Evolutionary conservation across 371 early-diverging fungal genomes (phyloP).

Genomic region (Circinella minor): DNA sequence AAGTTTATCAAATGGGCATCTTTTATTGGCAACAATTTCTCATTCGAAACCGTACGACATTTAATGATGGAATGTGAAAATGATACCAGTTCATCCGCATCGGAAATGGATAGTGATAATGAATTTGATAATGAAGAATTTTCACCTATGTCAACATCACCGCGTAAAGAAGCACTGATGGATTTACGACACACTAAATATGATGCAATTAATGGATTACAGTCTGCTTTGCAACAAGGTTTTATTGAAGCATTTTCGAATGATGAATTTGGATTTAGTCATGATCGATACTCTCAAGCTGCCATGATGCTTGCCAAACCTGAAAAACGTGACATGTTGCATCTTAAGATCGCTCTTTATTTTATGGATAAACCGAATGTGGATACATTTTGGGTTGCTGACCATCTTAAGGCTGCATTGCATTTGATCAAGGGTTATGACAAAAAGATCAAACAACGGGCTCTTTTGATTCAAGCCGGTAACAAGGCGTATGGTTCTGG

Average conservation of each 20-base stretch:
- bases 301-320: slow-evolving; percentile 42
- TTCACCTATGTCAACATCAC: slow-evolving; percentile 20
- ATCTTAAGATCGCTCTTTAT: slow-evolving; percentile 41
- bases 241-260: slow-evolving; percentile 46
- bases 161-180: slow-evolving; percentile 19
- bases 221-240: slow-evolving; percentile 49
- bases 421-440: slow-evolving; percentile 74
- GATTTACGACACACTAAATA: slow-evolving; percentile 15
- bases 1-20: slow-evolving; percentile 57
- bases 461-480: slow-evolving; percentile 38
- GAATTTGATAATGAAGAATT: slow-evolving; percentile 27
- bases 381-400: slow-evolving; percentile 60
- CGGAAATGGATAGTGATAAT: slow-evolving; percentile 29
- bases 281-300: slow-evolving; percentile 54
- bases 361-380: slow-evolving; percentile 38
- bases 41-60: slow-evolving; percentile 45
- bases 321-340: slow-evolving; percentile 33
- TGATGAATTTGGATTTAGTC: slow-evolving; percentile 50
- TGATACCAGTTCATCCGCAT: slow-evolving; percentile 6
- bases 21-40: slow-evolving; percentile 51
- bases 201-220: slow-evolving; percentile 52
- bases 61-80: slow-evolving; percentile 42
- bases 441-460: slow-evolving; percentile 38
- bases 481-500: slow-evolving; percentile 51
- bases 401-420: slow-evolving; percentile 81